These are phyloP conservation scores for Blepharisma japonicum DNA, from an alignment of 73 alveolate genomes.

Conservation along the genomic window DNA sequence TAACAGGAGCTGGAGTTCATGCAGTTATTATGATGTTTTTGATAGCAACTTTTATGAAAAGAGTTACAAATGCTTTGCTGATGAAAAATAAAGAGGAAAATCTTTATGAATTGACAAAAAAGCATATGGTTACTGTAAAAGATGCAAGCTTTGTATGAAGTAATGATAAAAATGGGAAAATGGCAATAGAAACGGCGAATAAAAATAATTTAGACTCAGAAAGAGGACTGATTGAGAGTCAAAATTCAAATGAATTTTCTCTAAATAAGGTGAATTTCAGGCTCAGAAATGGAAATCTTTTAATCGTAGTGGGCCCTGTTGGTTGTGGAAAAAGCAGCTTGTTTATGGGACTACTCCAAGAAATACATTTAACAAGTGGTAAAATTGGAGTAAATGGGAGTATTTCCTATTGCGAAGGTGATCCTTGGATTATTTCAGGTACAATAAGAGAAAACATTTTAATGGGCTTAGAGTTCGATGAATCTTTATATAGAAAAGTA, in stretches of 20 bases:
- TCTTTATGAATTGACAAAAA: neutral
- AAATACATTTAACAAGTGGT: constrained; percentile 29
- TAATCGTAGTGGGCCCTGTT: constrained; percentile 21
- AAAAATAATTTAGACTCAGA: neutral
- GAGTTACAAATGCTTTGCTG: neutral
- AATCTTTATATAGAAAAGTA: constrained; percentile 70
- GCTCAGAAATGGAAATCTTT: neutral
- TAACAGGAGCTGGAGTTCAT: too few relatives aligned
- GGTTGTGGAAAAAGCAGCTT: constrained; percentile 55
- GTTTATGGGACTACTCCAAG: constrained; percentile 39
- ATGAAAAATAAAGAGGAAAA: neutral
- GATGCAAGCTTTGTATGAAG: neutral
- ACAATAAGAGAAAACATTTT: constrained; percentile 91
- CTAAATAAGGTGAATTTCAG: neutral
- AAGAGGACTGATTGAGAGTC: neutral
- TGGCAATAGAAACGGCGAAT: neutral
- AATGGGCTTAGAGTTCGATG: constrained; percentile 75
- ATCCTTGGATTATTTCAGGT: constrained; percentile 90
- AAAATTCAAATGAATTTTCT: neutral
- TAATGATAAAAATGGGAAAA: too few relatives aligned
- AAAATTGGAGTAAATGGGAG: constrained; percentile 40
- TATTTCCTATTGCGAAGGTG: constrained; percentile 65
- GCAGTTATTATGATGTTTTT: neutral
- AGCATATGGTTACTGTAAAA: neutral
- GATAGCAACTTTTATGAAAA: neutral